phyloP scores from a whole-genome alignment of 192 early-diverging fungal genomes.

The Gaertneriomyces semiglobifer region DNA sequence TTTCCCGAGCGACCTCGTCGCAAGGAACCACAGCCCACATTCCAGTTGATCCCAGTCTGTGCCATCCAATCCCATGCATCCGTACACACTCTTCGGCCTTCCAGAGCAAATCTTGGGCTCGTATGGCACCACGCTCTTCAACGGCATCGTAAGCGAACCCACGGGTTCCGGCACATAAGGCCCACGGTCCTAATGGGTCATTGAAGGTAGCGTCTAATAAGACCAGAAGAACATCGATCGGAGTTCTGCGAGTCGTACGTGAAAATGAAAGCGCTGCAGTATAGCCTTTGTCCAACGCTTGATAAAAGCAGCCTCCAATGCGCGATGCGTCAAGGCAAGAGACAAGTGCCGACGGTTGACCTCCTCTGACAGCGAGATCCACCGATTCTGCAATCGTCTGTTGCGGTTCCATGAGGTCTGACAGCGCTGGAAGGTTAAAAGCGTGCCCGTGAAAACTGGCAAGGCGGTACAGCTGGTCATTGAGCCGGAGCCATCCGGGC shows the following conservation, averaged over 20 bases:
- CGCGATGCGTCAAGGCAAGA: conserved; percentile 22
- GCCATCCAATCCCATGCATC: conserved; percentile 29
- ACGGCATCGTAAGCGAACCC: conserved; percentile 6
- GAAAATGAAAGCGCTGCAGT: conserved; percentile 15
- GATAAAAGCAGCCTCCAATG: conserved; percentile 16
- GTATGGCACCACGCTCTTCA: not conserved
- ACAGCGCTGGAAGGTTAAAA: conserved; percentile 21
- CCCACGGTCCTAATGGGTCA: conserved; percentile 26
- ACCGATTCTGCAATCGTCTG: not conserved
- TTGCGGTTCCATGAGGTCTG: conserved; percentile 14
- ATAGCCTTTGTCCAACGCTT: conserved; percentile 11
- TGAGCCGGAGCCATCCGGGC: conserved; percentile 18
- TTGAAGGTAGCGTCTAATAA: conserved; percentile 31
- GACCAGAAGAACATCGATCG: conserved; percentile 21
- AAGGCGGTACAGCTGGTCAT: conserved; percentile 17
- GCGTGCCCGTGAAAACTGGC: conserved; percentile 22
- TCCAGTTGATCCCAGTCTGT: conserved; percentile 19
- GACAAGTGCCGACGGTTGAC: conserved; percentile 11
- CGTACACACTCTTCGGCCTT: conserved; percentile 29
- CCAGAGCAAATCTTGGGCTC: conserved; percentile 16
- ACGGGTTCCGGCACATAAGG: not conserved
- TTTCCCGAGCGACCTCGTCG: conserved; percentile 27
- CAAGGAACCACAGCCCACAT: conserved; percentile 27
- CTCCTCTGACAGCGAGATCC: conserved; percentile 17
- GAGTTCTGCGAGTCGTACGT: conserved; percentile 5